Conservation (phyloP, 352 stramenopile species). For the Phytophthora tubulina region DNA sequence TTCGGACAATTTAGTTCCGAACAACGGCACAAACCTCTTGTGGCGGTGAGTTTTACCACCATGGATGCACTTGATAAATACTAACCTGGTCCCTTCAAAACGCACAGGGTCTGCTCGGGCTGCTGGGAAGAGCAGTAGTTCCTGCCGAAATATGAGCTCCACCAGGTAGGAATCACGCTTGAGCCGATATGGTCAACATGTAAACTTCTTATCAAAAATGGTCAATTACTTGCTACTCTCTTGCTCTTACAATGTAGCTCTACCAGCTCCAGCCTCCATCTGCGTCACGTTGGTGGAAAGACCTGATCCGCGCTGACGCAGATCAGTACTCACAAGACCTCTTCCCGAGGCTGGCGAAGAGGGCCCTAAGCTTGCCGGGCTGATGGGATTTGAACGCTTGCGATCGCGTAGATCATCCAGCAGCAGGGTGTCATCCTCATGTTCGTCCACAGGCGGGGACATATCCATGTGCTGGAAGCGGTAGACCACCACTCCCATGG, state of each 20-base stretch:
- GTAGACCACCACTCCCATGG: conserved; percentile 62
- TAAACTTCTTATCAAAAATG: conserved; percentile 25
- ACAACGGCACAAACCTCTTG: conserved; percentile 55
- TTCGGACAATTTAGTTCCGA: conserved; percentile 38
- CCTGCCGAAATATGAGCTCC: background rate
- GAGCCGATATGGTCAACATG: background rate
- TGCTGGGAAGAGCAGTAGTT: conserved; percentile 35
- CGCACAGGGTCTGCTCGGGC: conserved; percentile 45
- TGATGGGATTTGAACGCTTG: conserved; percentile 17
- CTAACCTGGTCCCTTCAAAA: background rate
- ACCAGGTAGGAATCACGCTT: background rate
- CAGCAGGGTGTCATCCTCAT: conserved; percentile 46
- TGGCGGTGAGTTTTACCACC: conserved; percentile 46
- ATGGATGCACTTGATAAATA: background rate
- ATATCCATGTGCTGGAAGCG: conserved; percentile 49
- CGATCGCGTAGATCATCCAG: conserved; percentile 35
- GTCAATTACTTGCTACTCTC: conserved; percentile 13
- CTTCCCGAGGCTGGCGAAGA: conserved; percentile 28
- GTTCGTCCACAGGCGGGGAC: conserved; percentile 28
- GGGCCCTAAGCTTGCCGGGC: conserved; percentile 24
- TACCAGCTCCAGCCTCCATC: conserved; percentile 35
- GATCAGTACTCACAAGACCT: conserved; percentile 20
- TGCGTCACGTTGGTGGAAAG: conserved; percentile 13
- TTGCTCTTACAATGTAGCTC: conserved; percentile 31
- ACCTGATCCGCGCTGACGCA: conserved; percentile 39